These are phyloP conservation scores for Pythium aphanidermatum DNA, from an alignment of 352 stramenopile genomes.

Conservation along the genomic window DNA sequence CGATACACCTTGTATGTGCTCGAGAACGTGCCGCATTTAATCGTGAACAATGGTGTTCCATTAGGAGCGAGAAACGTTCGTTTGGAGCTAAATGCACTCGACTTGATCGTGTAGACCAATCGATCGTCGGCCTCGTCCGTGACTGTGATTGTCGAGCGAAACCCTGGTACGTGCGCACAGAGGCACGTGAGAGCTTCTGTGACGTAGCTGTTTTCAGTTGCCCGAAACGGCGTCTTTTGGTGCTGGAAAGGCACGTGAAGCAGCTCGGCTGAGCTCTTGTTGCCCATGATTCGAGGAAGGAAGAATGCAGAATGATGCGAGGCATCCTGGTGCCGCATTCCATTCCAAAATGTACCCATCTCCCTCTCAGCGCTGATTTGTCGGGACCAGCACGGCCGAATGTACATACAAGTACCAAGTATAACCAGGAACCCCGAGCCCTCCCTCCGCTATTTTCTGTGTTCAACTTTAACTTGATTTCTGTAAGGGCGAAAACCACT, in stretches of 20 bases:
- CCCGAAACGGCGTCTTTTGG: not conserved
- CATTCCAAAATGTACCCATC: not conserved
- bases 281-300: not conserved
- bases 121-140: not conserved
- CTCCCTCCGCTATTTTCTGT: too few species aligned
- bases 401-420: too few species aligned
- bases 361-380: not conserved
- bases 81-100: not conserved
- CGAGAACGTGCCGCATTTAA: not conserved
- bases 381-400: too few species aligned
- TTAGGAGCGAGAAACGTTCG: not conserved
- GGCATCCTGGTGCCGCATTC: not conserved
- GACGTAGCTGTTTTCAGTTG: not conserved
- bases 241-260: slow-evolving; percentile 4
- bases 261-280: slow-evolving; percentile 4
- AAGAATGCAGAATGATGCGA: not conserved
- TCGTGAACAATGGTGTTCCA: not conserved
- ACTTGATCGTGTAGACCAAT: not conserved
- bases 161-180: not conserved
- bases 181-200: not conserved
- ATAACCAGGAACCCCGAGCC: too few species aligned
- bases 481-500: too few species aligned
- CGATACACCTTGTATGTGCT: not conserved
- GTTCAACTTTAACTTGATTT: too few species aligned
- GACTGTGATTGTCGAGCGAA: not conserved